Conservation (phyloP, 495 filamentous ascomycete species). For the Penicillium roqueforti region DNA sequence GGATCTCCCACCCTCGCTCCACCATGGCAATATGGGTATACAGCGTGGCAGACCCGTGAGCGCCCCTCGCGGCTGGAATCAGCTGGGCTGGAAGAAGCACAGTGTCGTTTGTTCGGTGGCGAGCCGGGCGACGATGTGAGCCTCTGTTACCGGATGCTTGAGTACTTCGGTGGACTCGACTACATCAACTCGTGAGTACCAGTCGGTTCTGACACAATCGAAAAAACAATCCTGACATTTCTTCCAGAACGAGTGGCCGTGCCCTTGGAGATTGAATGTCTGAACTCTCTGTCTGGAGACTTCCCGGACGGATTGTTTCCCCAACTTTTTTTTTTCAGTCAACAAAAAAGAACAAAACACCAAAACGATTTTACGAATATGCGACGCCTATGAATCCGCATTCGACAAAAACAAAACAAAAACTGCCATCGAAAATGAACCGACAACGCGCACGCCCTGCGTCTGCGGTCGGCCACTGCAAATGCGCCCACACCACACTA, state of each 20-base stretch:
- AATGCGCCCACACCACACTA: constrained; percentile 15
- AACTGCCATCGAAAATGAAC: constrained; percentile 11
- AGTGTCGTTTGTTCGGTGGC: constrained; percentile 45
- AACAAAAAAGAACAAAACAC: constrained; percentile 10
- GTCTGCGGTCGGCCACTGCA: constrained; percentile 10
- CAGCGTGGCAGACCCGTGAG: constrained; percentile 38
- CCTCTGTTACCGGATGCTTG: constrained; percentile 47
- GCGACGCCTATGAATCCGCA: constrained; percentile 8
- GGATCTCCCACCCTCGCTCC: constrained; percentile 33
- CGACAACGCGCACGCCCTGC: constrained; percentile 1
- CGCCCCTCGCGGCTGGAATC: constrained; percentile 20
- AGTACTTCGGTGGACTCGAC: constrained; percentile 47
- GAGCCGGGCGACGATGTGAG: constrained; percentile 45
- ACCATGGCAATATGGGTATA: constrained; percentile 41
- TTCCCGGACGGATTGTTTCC: not conserved
- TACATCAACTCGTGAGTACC: constrained; percentile 46
- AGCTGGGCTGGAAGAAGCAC: constrained; percentile 32
- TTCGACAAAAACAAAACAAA: constrained; percentile 15
- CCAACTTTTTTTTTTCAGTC: not conserved
- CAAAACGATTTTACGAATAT: constrained; percentile 7
- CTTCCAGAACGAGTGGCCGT: constrained; percentile 19
- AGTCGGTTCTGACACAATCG: not conserved
- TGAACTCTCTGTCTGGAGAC: not conserved
- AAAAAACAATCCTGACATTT: constrained; percentile 8
- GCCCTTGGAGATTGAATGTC: constrained; percentile 25